A percentile compares a stretch with the other conserved stretches of the same genome.
These are phyloP conservation scores for Stagonosporopsis rhizophila DNA, from an alignment of 2,329 filamentous ascomycete species.

Conservation along the genomic window DNA sequence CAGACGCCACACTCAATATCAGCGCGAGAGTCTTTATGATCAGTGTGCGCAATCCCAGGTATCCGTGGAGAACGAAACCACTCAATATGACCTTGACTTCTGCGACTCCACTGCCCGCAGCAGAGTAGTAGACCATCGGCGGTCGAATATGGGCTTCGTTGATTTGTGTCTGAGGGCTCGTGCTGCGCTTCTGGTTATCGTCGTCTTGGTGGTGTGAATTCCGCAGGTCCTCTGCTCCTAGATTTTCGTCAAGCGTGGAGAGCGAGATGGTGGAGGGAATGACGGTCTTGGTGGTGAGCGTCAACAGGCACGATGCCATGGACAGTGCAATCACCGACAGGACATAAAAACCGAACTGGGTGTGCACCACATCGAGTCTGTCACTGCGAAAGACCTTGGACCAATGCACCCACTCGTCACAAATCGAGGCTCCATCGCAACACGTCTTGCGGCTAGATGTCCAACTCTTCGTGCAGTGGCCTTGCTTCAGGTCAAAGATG, in stretches of 20 bases:
- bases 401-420: slow-evolving; percentile 69
- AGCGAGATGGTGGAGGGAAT: slow-evolving; percentile 88
- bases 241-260: slow-evolving; percentile 89
- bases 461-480: slow-evolving; percentile 77
- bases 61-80: slow-evolving; percentile 95
- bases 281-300: slow-evolving; percentile 89
- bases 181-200: slow-evolving; percentile 50
- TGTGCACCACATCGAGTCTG: slow-evolving; percentile 60
- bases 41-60: slow-evolving; percentile 86
- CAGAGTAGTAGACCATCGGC: slow-evolving; percentile 93
- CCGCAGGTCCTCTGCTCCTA: slow-evolving; percentile 66
- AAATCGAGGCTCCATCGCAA: slow-evolving; percentile 63
- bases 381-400: slow-evolving; percentile 64
- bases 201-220: slow-evolving; percentile 55
- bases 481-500: slow-evolving; percentile 90
- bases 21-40: slow-evolving; percentile 83
- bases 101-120: slow-evolving; percentile 93
- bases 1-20: slow-evolving; percentile 88
- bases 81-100: slow-evolving; percentile 98
- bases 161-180: slow-evolving; percentile 52
- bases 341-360: slow-evolving; percentile 82
- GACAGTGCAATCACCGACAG: slow-evolving; percentile 74
- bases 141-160: slow-evolving; percentile 55
- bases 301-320: slow-evolving; percentile 76
- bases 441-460: slow-evolving; percentile 74